phyloP scores from a whole-genome alignment of 2,329 filamentous ascomycete genomes.

The Sclerotinia nivalis region DNA sequence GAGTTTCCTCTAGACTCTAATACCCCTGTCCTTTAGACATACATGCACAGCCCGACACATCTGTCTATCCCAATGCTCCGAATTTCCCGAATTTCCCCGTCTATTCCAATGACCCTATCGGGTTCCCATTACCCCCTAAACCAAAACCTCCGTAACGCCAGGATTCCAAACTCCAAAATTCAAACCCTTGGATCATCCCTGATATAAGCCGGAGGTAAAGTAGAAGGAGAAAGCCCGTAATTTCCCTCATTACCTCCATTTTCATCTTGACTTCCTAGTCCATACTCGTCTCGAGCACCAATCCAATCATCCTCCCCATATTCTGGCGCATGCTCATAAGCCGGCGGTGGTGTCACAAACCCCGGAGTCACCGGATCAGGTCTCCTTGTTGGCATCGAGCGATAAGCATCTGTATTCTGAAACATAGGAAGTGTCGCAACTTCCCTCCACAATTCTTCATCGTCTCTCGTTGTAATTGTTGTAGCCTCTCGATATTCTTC shows the following conservation, averaged over 20 bases:
- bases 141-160: not conserved
- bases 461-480: not conserved
- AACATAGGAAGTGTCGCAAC: not conserved
- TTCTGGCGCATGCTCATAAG: not conserved
- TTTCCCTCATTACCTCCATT: not conserved
- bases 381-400: not conserved
- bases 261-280: not conserved
- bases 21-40: not conserved
- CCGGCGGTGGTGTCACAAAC: not conserved
- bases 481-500: not conserved
- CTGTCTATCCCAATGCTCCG: not conserved
- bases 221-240: not conserved
- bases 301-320: not conserved
- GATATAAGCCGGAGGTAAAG: not conserved
- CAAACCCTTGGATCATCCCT: not conserved
- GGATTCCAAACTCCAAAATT: not conserved
- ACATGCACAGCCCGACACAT: not conserved
- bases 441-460: not conserved
- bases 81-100: not conserved
- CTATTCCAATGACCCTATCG: not conserved
- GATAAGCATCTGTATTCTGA: too few relatives aligned
- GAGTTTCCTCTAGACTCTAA: not conserved
- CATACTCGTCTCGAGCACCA: not conserved
- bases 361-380: not conserved
- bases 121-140: not conserved